These are phyloP conservation scores for Stenogyne calaminthoides DNA, from an alignment of 305 asterid species.

Conservation along the genomic window DNA sequence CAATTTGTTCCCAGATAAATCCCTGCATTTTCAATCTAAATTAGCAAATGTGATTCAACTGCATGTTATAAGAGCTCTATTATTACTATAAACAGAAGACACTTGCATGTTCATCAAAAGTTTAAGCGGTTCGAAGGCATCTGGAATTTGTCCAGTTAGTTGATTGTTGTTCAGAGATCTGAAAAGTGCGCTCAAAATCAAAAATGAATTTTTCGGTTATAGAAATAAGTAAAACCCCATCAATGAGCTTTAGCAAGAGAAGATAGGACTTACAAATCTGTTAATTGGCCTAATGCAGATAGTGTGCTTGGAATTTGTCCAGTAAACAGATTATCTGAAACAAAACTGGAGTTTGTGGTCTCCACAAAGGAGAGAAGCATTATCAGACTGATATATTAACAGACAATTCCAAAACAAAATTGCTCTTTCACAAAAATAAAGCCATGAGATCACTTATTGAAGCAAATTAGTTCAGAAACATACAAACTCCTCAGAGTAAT, in stretches of 20 bases:
- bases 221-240: not conserved
- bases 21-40: conserved; percentile 49
- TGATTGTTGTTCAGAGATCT: conserved; percentile 72
- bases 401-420: not conserved
- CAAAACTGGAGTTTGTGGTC: conserved; percentile 45
- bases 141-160: conserved; percentile 80
- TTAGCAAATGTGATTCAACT: conserved; percentile 11
- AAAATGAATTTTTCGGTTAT: not conserved
- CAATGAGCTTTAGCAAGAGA: not conserved
- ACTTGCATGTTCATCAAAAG: conserved; percentile 59
- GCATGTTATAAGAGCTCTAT: conserved; percentile 1
- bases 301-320: conserved; percentile 66
- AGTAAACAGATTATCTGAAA: conserved; percentile 68
- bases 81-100: conserved; percentile 17
- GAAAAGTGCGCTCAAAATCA: conserved; percentile 24
- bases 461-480: conserved; percentile 40
- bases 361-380: conserved; percentile 30
- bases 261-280: conserved; percentile 59
- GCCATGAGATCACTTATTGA: conserved; percentile 11
- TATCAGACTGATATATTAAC: conserved; percentile 27
- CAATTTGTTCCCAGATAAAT: conserved; percentile 75
- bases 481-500: conserved; percentile 70
- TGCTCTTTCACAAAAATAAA: not conserved
- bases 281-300: conserved; percentile 58
- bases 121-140: conserved; percentile 61